Conservation (phyloP, 164 flowering plant species). For the Warburgia ugandensis region DNA sequence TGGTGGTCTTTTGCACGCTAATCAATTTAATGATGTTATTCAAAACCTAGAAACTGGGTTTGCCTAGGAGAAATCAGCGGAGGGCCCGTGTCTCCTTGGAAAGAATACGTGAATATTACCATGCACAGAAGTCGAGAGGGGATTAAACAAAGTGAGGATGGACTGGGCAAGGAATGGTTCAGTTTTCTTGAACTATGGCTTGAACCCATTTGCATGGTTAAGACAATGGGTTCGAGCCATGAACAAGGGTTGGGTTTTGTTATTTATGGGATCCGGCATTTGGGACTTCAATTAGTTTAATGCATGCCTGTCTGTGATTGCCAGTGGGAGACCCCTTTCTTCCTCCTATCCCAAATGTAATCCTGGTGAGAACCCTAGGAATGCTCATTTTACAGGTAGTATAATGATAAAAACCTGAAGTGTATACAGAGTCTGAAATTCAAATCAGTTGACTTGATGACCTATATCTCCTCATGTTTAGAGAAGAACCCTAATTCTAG, state of each 20-base stretch:
- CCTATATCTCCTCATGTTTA: slow-evolving; percentile 3
- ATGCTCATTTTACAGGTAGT: background rate
- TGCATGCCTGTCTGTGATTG: slow-evolving; percentile 1
- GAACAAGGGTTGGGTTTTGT: too few relatives aligned
- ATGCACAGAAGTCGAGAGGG: slow-evolving; percentile 21
- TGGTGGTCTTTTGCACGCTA: slow-evolving; percentile 6
- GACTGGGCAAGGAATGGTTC: background rate
- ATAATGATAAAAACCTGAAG: background rate
- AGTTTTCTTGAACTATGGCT: background rate
- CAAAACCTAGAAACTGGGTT: slow-evolving; percentile 24
- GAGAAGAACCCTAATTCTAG: slow-evolving; percentile 7
- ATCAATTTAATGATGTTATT: slow-evolving; percentile 4
- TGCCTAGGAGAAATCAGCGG: slow-evolving; percentile 74
- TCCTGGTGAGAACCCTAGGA: slow-evolving; percentile 4
- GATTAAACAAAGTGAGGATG: too few relatives aligned
- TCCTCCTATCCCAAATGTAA: slow-evolving; percentile 2
- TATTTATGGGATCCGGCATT: background rate
- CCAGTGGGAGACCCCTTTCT: too few relatives aligned
- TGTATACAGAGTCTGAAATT: slow-evolving; percentile 6
- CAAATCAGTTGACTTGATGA: slow-evolving; percentile 6
- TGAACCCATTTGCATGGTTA: background rate
- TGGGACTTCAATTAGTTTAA: slow-evolving; percentile 2
- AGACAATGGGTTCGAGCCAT: background rate
- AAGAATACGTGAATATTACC: slow-evolving; percentile 27
- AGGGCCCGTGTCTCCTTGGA: slow-evolving; percentile 70